Percentiles rank a stretch among this genome's conserved stretches.
Conservation (phyloP, 257 asterid genomes). For the Solanum etuberosum region DNA sequence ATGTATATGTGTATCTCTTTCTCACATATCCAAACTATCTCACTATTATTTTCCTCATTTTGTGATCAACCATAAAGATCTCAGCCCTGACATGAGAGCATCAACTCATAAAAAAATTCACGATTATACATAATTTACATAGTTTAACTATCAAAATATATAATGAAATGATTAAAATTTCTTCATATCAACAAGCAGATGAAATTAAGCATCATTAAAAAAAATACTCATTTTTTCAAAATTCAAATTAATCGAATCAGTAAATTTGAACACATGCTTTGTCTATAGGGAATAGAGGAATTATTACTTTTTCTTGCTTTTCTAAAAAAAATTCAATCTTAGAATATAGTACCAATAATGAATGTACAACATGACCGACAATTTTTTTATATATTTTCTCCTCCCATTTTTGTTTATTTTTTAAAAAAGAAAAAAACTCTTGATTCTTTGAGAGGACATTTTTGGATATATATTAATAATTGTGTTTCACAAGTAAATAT, state of each 20-base stretch:
- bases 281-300: not conserved
- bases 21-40: no score
- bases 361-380: not conserved
- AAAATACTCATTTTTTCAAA: fast-evolving
- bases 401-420: no score
- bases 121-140: not conserved
- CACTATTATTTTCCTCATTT: no score
- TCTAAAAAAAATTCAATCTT: not conserved
- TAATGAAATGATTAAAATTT: not conserved
- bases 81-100: fast-evolving
- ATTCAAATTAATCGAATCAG: not conserved
- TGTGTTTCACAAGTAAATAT: not conserved
- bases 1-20: no score
- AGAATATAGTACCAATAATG: not conserved
- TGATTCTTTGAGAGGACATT: not conserved
- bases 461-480: not conserved
- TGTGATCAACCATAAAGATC: not conserved
- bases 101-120: not conserved
- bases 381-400: not conserved
- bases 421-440: not conserved
- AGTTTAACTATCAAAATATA: not conserved
- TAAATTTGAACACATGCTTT: not conserved
- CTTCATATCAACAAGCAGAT: not conserved
- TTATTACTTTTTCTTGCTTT: not conserved
- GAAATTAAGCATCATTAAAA: not conserved